Percentiles rank a stretch among this genome's conserved stretches.
Evolutionary conservation across 2,329 filamentous ascomycete genomes (phyloP).

Genomic region (Stachybotrys chartarum): DNA sequence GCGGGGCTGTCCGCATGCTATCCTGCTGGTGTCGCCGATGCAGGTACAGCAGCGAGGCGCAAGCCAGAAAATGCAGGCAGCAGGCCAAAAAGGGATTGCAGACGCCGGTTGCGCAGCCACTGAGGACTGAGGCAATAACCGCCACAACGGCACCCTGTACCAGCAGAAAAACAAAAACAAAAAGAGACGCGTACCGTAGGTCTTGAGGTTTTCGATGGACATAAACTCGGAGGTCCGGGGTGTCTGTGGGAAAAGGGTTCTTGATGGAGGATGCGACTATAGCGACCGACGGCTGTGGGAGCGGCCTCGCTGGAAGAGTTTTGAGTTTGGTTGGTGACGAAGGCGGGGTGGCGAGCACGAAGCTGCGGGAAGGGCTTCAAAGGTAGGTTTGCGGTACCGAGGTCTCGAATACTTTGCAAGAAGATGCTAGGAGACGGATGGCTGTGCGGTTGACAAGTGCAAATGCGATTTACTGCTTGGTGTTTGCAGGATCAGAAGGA

Average conservation of each 20-base stretch:
- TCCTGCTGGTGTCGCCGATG: conserved; percentile 7
- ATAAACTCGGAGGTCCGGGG: conserved; percentile 78
- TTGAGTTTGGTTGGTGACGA: conserved; percentile 8
- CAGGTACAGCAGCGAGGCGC: conserved; percentile 12
- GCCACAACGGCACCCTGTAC: neutral
- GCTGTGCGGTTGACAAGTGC: too few species aligned
- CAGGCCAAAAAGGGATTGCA: neutral
- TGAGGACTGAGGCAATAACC: neutral
- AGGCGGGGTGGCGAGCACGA: conserved; percentile 1
- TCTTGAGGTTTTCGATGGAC: conserved; percentile 98
- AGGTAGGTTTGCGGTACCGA: neutral
- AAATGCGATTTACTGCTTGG: too few species aligned
- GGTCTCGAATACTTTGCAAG: neutral
- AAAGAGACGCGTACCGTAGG: conserved; percentile 63
- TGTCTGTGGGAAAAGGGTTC: conserved; percentile 47
- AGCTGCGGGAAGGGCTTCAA: neutral
- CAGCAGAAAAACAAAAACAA: neutral
- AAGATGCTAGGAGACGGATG: neutral
- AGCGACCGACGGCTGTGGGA: conserved; percentile 44
- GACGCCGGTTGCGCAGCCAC: neutral
- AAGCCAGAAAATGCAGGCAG: neutral
- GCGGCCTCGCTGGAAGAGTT: conserved; percentile 34
- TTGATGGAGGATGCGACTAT: conserved; percentile 25
- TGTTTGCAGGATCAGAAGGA: conserved; percentile 1
- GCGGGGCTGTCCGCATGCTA: neutral